Conservation (phyloP, 768 basidiomycete genomes). For the Mycena epipterygia region DNA sequence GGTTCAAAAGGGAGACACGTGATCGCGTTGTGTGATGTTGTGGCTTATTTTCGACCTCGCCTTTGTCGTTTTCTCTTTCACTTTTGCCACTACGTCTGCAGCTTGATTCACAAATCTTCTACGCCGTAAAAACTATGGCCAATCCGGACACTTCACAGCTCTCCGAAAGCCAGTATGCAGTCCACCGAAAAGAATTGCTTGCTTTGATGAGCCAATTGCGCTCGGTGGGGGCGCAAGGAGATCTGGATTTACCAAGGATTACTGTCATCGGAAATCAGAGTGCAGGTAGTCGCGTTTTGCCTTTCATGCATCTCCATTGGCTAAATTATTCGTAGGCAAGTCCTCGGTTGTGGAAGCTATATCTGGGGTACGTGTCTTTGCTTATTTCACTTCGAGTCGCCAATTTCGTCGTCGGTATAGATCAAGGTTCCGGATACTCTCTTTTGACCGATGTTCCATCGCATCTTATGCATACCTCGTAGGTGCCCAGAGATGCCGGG, state of each 20-base stretch:
- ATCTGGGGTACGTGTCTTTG: constrained; percentile 51
- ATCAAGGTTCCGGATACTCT: constrained; percentile 65
- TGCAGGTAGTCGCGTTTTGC: constrained; percentile 48
- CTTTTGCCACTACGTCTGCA: neutral
- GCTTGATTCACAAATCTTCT: neutral
- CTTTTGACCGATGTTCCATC: too few species aligned
- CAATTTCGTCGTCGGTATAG: constrained; percentile 37
- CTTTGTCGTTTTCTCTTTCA: neutral
- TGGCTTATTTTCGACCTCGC: neutral
- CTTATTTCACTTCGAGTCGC: neutral
- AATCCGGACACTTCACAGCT: constrained; percentile 25
- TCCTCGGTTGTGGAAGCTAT: constrained; percentile 65
- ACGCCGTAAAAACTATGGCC: neutral
- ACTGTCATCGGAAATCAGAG: constrained; percentile 68
- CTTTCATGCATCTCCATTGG: neutral
- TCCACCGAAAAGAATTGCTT: constrained; percentile 47
- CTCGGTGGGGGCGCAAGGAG: constrained; percentile 55
- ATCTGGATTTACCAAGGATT: constrained; percentile 64
- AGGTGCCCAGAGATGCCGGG: constrained; percentile 61
- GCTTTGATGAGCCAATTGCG: constrained; percentile 48
- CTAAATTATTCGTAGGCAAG: constrained; percentile 44
- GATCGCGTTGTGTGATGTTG: neutral
- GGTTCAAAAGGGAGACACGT: too few species aligned
- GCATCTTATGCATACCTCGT: too few species aligned
- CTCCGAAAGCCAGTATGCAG: constrained; percentile 49